Conservation (phyloP, 2,329 filamentous ascomycete species). For the Phoma sp. region DNA sequence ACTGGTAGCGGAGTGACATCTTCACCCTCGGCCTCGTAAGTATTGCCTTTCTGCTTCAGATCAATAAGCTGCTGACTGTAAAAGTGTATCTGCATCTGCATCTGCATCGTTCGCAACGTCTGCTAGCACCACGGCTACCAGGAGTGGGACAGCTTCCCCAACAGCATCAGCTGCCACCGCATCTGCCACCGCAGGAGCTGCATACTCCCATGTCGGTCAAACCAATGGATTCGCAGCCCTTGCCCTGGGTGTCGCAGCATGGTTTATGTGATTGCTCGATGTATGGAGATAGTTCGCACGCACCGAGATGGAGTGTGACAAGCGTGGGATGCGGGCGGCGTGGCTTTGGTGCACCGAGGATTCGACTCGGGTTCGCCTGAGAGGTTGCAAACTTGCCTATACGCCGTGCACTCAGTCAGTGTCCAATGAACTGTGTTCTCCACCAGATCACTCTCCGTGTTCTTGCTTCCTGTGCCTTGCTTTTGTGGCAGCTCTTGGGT, state of each 20-base stretch:
- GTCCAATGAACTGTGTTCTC: not conserved
- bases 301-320: too few species aligned
- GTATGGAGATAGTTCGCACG: not conserved
- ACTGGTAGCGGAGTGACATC: constrained; percentile 9
- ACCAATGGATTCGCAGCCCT: constrained; percentile 6
- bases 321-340: not conserved
- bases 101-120: not conserved
- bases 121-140: not conserved
- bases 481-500: not conserved
- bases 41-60: not conserved
- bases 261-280: constrained; percentile 7
- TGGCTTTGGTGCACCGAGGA: not conserved
- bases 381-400: not conserved
- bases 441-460: not conserved
- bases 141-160: not conserved
- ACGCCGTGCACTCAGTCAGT: not conserved
- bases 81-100: constrained; percentile 3
- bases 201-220: not conserved
- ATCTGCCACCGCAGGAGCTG: not conserved
- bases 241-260: constrained; percentile 15
- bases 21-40: constrained; percentile 11
- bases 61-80: not conserved
- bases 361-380: not conserved
- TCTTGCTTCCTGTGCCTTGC: not conserved
- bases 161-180: constrained; percentile 1